Evolutionary conservation across 2,329 filamentous ascomycete genomes (phyloP).

Genomic region (Chlorencoelia australis): DNA sequence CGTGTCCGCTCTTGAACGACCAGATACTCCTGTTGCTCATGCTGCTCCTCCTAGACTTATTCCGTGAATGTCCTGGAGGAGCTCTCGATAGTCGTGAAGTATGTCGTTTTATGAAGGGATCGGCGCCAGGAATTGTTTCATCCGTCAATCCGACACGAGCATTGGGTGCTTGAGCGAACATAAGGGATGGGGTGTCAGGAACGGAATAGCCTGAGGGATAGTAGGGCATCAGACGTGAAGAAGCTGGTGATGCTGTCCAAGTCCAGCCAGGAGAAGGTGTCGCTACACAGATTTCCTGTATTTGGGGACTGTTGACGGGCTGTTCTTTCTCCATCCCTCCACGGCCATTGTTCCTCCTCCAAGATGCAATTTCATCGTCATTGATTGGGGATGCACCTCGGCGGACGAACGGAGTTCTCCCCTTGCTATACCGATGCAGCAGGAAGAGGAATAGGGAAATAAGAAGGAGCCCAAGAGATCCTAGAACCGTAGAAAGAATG

Average conservation of each 20-base stretch:
- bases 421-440: constrained; percentile 14
- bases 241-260: constrained; percentile 19
- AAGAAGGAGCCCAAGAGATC: constrained; percentile 19
- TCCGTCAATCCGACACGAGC: constrained; percentile 53
- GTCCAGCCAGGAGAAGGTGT: constrained; percentile 18
- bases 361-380: constrained; percentile 56
- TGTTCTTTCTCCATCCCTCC: constrained; percentile 8
- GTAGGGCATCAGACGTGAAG: constrained; percentile 10
- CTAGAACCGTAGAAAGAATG: constrained; percentile 20
- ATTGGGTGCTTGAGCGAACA: constrained; percentile 51
- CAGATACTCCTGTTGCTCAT: constrained; percentile 22
- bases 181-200: constrained; percentile 35
- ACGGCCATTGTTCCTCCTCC: constrained; percentile 28
- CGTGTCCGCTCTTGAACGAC: constrained; percentile 15
- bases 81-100: constrained; percentile 43
- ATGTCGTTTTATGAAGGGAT: constrained; percentile 48
- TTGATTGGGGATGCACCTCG: constrained; percentile 51
- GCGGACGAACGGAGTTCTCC: constrained; percentile 35
- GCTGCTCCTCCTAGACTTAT: constrained; percentile 25
- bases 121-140: constrained; percentile 48
- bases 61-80: constrained; percentile 19
- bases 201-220: constrained; percentile 25
- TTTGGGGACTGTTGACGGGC: constrained; percentile 9
- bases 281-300: constrained; percentile 1
- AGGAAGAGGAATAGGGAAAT: constrained; percentile 15